Percentiles rank a stretch among this genome's conserved stretches.
phyloP scores from a whole-genome alignment of 2,329 filamentous ascomycete genomes.

The Ophiocordyceps camponoti-rufipedis region DNA sequence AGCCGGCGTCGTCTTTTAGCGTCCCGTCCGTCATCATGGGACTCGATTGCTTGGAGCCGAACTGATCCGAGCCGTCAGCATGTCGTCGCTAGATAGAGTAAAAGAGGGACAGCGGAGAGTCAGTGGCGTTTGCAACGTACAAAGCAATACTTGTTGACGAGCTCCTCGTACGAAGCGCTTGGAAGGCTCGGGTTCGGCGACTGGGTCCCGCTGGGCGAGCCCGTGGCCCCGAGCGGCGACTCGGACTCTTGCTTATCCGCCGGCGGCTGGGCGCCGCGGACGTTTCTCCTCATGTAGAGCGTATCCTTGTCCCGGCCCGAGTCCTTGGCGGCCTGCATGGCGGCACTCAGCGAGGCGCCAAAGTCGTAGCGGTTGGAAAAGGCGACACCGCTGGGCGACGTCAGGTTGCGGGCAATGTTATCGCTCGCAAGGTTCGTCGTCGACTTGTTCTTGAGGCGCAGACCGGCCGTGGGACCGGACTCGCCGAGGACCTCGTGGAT shows the following conservation, averaged over 20 bases:
- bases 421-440: slow-evolving; percentile 43
- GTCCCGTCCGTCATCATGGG: slow-evolving; percentile 31
- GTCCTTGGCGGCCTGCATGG: slow-evolving; percentile 57
- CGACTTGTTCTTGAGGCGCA: slow-evolving; percentile 58
- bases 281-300: slow-evolving; percentile 35
- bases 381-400: slow-evolving; percentile 45
- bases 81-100: background rate
- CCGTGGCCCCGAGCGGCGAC: slow-evolving; percentile 5
- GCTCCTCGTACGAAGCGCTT: slow-evolving; percentile 84
- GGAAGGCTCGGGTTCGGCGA: slow-evolving; percentile 42
- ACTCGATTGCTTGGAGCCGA: slow-evolving; percentile 40
- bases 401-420: slow-evolving; percentile 31
- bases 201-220: slow-evolving; percentile 23
- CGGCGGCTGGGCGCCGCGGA: slow-evolving; percentile 10
- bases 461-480: slow-evolving; percentile 27
- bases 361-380: slow-evolving; percentile 96
- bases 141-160: slow-evolving; percentile 99
- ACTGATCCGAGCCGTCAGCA: slow-evolving; percentile 20
- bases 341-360: slow-evolving; percentile 72
- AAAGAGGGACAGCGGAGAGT: background rate
- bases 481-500: slow-evolving; percentile 48
- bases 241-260: slow-evolving; percentile 6
- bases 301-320: slow-evolving; percentile 40
- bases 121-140: slow-evolving; percentile 47
- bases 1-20: slow-evolving; percentile 17